These are phyloP conservation scores for Acanthamoeba lugdunensis DNA, from an alignment of 208 protist genomes.

Conservation along the genomic window DNA sequence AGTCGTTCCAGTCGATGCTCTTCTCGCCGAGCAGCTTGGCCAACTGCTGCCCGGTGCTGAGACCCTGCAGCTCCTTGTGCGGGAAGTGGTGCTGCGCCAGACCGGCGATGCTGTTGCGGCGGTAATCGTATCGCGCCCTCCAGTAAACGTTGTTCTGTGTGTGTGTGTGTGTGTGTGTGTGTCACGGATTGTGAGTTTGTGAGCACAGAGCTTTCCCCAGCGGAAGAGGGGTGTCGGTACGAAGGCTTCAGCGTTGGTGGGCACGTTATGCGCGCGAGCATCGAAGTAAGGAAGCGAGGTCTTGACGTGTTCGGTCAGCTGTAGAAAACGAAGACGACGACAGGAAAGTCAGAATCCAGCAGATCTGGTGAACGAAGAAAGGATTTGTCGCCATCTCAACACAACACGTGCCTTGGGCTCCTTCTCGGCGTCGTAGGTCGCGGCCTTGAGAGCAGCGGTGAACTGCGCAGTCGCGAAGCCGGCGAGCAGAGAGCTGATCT, in stretches of 20 bases:
- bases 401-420: constrained; percentile 11
- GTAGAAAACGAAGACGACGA: background rate
- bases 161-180: background rate
- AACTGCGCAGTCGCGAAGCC: constrained; percentile 77
- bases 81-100: constrained; percentile 77
- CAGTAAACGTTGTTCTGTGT: constrained; percentile 76
- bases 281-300: constrained; percentile 59
- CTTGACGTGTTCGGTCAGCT: constrained; percentile 54
- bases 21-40: constrained; percentile 70
- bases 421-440: constrained; percentile 39
- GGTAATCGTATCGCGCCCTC: constrained; percentile 75
- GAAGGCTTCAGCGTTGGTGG: constrained; percentile 60
- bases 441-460: constrained; percentile 62
- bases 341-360: background rate
- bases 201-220: background rate
- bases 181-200: too few species aligned
- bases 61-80: constrained; percentile 65
- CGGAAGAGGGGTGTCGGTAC: background rate
- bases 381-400: background rate
- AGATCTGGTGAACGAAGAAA: too few species aligned
- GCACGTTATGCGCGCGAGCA: constrained; percentile 59
- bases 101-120: constrained; percentile 74
- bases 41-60: constrained; percentile 25
- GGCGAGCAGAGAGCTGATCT: constrained; percentile 70
- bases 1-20: constrained; percentile 72